phyloP scores from a whole-genome alignment of 2,329 filamentous ascomycete species.

The Eurotiales sp. region DNA sequence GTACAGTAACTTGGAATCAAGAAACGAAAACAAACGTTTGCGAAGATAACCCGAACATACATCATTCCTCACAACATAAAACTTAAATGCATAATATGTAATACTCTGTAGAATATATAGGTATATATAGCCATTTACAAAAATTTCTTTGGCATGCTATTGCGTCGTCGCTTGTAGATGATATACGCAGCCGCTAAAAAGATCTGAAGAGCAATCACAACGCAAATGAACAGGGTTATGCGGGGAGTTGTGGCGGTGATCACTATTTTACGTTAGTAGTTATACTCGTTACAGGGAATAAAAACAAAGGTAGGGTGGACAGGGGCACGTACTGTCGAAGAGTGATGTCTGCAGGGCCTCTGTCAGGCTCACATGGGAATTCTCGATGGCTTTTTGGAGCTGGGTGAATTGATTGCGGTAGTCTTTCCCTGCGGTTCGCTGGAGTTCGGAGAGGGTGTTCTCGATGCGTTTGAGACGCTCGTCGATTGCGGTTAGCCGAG shows the following conservation, averaged over 20 bases:
- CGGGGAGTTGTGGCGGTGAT: slow-evolving; percentile 53
- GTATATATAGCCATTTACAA: slow-evolving; percentile 48
- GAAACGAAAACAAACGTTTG: too few species aligned
- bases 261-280: slow-evolving; percentile 31
- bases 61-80: too few species aligned
- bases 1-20: too few species aligned
- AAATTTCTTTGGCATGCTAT: slow-evolving; percentile 85
- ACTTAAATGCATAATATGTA: too few species aligned
- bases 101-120: neutral
- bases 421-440: slow-evolving; percentile 55
- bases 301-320: neutral
- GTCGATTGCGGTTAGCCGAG: slow-evolving; percentile 40
- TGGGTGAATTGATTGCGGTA: slow-evolving; percentile 53
- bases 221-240: slow-evolving; percentile 61
- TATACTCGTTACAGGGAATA: neutral
- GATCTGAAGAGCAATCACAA: slow-evolving; percentile 72
- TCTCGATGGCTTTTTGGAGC: slow-evolving; percentile 52
- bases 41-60: too few species aligned
- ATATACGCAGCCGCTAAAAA: slow-evolving; percentile 66
- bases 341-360: slow-evolving; percentile 50
- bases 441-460: slow-evolving; percentile 46
- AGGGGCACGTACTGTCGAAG: slow-evolving; percentile 44
- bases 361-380: slow-evolving; percentile 51
- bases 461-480: slow-evolving; percentile 53
- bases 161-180: slow-evolving; percentile 74